Percentiles rank a stretch among this genome's conserved stretches.
These are phyloP conservation scores for Crithidia bombi DNA, from an alignment of 208 protist species.

Conservation along the genomic window DNA sequence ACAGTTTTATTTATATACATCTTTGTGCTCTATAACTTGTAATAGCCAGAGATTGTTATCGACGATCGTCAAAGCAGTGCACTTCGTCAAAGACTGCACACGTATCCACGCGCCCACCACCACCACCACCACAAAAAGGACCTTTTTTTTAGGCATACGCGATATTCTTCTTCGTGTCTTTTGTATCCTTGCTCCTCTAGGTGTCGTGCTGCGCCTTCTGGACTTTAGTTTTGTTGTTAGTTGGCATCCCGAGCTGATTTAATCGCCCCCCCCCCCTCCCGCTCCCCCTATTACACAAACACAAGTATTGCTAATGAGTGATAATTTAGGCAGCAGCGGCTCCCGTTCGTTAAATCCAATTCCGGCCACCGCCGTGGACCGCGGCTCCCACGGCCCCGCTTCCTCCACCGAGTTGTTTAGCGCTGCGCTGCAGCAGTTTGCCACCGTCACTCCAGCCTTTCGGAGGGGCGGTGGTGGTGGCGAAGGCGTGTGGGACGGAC, in stretches of 20 bases:
- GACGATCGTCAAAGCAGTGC: too few relatives aligned
- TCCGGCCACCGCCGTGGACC: background rate
- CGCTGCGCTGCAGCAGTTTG: constrained; percentile 21
- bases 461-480: too few relatives aligned
- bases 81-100: background rate
- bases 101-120: background rate
- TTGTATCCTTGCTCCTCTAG: background rate
- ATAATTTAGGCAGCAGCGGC: constrained; percentile 18
- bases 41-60: too few relatives aligned
- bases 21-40: too few relatives aligned
- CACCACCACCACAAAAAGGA: background rate
- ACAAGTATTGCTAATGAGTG: constrained; percentile 15
- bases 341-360: background rate
- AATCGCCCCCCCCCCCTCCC: background rate
- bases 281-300: background rate
- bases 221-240: background rate
- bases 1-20: too few relatives aligned
- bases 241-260: background rate
- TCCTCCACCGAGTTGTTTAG: constrained; percentile 17
- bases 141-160: background rate
- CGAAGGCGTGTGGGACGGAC: background rate
- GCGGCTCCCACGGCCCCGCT: background rate
- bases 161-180: constrained; percentile 18
- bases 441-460: background rate
- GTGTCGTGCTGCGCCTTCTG: background rate